Base-by-base conservation (phyloP, 2,329 filamentous ascomycete species). In the Phialophora expanda region DNA sequence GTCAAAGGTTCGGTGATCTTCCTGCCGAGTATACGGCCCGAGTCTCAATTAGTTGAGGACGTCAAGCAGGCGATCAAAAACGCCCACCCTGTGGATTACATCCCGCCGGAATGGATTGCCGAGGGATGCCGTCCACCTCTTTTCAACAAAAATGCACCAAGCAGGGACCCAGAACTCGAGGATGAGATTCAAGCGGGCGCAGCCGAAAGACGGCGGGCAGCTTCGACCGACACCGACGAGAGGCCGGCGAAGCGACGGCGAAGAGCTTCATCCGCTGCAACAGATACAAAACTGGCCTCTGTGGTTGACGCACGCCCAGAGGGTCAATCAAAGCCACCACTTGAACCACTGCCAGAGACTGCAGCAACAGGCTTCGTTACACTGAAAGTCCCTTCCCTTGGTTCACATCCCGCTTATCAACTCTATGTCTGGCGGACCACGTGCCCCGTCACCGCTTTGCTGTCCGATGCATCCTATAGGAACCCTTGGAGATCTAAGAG, bases 1-100 rank as follows among this genome's bases (percentile, higher is more conserved):
- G 77, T 83, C 20, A 82, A 78, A n/a, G 84, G 81, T 62, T 78
- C 76, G 4, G 80, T 89, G 17, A 71, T 87, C 30, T 78, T 79
- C 11, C 78, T 81, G 56, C 78, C 81, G 22, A 76, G 82, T 1
- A 75, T 86, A 38, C 73, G 78, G 6, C 74, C 81, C 6, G 76
- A 78, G 12, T 79, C 82, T 54, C 76, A 78, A 2, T 67, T 78
- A n/a, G 79, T 87, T 17, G 78, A 78, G 56, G 74, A 79, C 2
- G 73, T 87, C 70, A 82, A 84, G 68, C 75, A 78, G 26, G 81
- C 82, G 51, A 84, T 87, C 61, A 80, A 85, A 8, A 75, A 81
- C 20, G 71, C 71, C 12, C 77, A 80, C 51, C 76, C 80, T 14
- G 73, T 73, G n/a, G 74, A 76, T 32, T 82, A 82, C 66, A 74